Evolutionary conservation across 2,329 filamentous ascomycete species (phyloP).

Genomic region (Fusarium azukiicola): DNA sequence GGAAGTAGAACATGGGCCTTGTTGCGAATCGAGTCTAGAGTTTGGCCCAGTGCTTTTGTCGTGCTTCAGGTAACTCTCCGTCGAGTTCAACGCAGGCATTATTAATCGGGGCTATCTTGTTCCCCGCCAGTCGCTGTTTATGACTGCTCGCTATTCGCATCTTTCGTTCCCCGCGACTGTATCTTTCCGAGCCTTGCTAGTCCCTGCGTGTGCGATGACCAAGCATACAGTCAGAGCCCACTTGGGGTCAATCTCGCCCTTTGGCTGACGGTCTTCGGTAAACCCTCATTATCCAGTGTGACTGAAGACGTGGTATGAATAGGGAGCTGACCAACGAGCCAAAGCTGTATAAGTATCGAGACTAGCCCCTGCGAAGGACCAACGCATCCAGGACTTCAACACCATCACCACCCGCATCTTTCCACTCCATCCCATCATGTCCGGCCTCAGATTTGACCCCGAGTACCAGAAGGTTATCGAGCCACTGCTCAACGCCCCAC

Average conservation of each 20-base stretch:
- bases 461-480: slow-evolving; percentile 21
- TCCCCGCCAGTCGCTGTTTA: not conserved
- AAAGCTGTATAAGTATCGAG: not conserved
- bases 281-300: not conserved
- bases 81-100: not conserved
- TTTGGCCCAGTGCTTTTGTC: too few relatives aligned
- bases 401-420: not conserved
- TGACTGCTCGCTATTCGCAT: too few relatives aligned
- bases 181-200: not conserved
- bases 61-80: too few relatives aligned
- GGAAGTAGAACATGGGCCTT: too few relatives aligned
- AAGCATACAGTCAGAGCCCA: not conserved
- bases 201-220: not conserved
- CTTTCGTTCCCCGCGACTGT: not conserved
- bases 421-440: not conserved
- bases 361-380: not conserved
- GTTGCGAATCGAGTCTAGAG: too few relatives aligned
- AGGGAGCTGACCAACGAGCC: not conserved
- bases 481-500: not conserved
- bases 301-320: not conserved
- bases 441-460: slow-evolving; percentile 28
- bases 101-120: not conserved
- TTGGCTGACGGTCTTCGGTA: slow-evolving; percentile 12
- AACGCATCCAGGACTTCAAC: not conserved
- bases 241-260: not conserved